phyloP scores from a whole-genome alignment of 1,284 basidiomycete species.

The Cutaneotrichosporon daszewskae region DNA sequence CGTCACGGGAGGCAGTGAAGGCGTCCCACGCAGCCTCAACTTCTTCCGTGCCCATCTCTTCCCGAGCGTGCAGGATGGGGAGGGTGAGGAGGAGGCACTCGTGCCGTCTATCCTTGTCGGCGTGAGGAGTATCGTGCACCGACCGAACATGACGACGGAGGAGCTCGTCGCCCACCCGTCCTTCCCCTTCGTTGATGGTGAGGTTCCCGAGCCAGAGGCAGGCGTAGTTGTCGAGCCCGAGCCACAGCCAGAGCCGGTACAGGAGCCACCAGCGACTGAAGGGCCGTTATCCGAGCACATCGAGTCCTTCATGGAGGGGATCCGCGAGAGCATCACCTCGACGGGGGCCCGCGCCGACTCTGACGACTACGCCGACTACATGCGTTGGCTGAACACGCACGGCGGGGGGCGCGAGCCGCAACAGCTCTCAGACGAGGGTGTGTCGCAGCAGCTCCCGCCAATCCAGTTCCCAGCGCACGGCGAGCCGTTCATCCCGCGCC shows the following conservation, averaged over 20 bases:
- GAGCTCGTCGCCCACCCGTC: slow-evolving; percentile 35
- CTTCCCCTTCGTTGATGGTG: slow-evolving; percentile 40
- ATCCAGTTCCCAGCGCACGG: no score
- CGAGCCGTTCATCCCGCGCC: no score
- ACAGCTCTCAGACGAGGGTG: no score
- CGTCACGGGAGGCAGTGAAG: slow-evolving; percentile 28
- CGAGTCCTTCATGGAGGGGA: no score
- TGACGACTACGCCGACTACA: slow-evolving; percentile 7
- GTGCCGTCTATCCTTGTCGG: slow-evolving; percentile 46
- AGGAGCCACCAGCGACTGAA: no score
- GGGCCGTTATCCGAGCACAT: no score
- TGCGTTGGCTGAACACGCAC: slow-evolving; percentile 13
- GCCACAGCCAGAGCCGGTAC: no score
- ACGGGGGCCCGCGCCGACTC: background rate
- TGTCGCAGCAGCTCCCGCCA: no score
- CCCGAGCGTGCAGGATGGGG: slow-evolving; percentile 25
- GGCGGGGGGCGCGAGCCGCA: no score
- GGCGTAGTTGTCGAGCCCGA: no score
- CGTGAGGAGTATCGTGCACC: slow-evolving; percentile 37
- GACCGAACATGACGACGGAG: slow-evolving; percentile 32
- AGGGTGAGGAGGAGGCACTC: slow-evolving; percentile 18
- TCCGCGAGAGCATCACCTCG: background rate
- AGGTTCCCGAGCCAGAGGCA: slow-evolving; percentile 26
- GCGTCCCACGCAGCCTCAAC: slow-evolving; percentile 38
- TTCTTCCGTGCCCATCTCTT: slow-evolving; percentile 48